These are phyloP conservation scores for Aciculosporium take DNA, from an alignment of 2,329 filamentous ascomycete species.

Conservation along the genomic window DNA sequence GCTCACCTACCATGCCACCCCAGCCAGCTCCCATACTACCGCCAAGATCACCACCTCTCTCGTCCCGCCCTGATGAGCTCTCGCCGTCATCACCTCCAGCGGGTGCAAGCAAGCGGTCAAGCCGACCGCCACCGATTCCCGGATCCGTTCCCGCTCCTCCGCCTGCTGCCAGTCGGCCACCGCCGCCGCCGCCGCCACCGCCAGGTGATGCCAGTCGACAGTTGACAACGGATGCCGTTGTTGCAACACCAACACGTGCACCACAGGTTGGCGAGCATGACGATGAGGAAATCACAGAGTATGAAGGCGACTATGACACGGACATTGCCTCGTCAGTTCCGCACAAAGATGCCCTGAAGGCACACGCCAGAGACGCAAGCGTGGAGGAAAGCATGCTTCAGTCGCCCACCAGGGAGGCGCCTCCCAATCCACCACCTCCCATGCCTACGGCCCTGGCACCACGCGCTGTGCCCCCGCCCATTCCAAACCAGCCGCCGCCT, in stretches of 20 bases:
- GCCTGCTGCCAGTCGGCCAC: slow-evolving; percentile 43
- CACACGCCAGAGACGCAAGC: slow-evolving; percentile 65
- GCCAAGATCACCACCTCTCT: slow-evolving; percentile 20
- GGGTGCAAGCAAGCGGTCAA: slow-evolving; percentile 35
- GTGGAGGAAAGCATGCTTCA: slow-evolving; percentile 54
- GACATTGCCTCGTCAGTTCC: slow-evolving; percentile 90
- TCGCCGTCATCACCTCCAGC: slow-evolving; percentile 30
- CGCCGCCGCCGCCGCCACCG: slow-evolving; percentile 48
- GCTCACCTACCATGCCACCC: slow-evolving; percentile 30
- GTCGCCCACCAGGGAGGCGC: slow-evolving; percentile 34
- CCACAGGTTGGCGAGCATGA: slow-evolving; percentile 44
- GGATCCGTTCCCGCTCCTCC: slow-evolving; percentile 31
- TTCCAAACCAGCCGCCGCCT: slow-evolving; percentile 44
- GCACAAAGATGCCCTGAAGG: slow-evolving; percentile 82
- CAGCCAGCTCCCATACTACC: slow-evolving; percentile 15
- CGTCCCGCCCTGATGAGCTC: slow-evolving; percentile 24
- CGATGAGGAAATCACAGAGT: slow-evolving; percentile 74
- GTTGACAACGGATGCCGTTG: slow-evolving; percentile 42
- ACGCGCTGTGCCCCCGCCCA: slow-evolving; percentile 47
- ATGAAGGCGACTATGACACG: slow-evolving; percentile 95
- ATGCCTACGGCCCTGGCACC: slow-evolving; percentile 40
- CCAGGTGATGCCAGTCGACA: slow-evolving; percentile 36
- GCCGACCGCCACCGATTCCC: slow-evolving; percentile 47
- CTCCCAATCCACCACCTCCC: slow-evolving; percentile 38
- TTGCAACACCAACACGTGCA: slow-evolving; percentile 27